Base-by-base conservation (phyloP, 208 protist genomes). In the Leishmania tarentolae region DNA sequence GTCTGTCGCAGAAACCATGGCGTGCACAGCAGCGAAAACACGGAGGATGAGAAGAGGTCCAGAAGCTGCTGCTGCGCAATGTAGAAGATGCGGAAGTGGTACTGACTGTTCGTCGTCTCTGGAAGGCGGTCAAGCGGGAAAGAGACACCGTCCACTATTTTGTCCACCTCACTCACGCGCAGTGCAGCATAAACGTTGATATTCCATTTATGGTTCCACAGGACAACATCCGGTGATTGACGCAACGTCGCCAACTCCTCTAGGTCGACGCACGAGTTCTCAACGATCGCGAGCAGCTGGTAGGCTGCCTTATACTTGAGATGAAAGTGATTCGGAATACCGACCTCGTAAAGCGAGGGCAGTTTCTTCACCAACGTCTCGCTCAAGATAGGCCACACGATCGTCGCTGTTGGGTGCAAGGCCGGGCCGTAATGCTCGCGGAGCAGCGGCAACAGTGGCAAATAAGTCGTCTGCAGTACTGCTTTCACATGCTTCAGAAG, bases 151-250 rank as follows among this genome's bases (percentile, higher is more conserved):
- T 86, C 74, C 72, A 91, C 73, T 35, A 76, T 72, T 76, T 87
- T 87, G 61, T 88, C 82, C 77, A 94, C 61, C 83, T 95, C 91
- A 40, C 85, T 92, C 40, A 81, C 70, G 40, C 92, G 88, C 78
- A 97, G 84, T 13, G 91, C 88, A 1, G 85, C 85, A 76, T 98
- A 98, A 35, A 96, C 91, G 76, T 98, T 92, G n/a, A 88, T 87
- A 76, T 98, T 98, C 93, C 95, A 98, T 82, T 94, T 95, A 80
- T 93, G 90, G 53, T 88, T 91, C 93, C 95, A 98, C 74, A 94
- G 46, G 37, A 85, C 82, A 15, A 96, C 87, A 79, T 95, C 92
- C 3, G 91, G 85, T 24, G 91, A 96, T 46, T 86, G 80, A 63
- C 89, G 84, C 71, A 98, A 79, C 42, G 68, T 76, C 35, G 68